Conservation (phyloP, 2,329 filamentous ascomycete genomes). For the Chaetomium strumarium region DNA sequence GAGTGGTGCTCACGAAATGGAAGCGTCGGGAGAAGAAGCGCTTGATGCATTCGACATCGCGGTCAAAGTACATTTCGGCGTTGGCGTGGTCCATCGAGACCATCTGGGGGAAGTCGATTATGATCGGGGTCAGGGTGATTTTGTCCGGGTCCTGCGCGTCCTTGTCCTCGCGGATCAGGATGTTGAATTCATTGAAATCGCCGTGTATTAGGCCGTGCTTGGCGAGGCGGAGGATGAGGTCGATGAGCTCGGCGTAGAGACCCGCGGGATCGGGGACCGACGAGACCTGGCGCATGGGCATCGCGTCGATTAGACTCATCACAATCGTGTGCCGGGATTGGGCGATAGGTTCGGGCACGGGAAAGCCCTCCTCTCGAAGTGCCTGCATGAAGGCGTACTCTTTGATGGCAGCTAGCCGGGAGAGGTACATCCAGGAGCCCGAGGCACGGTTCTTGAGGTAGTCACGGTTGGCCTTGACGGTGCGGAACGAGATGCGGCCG, state of each 20-base stretch:
- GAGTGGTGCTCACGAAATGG: constrained; percentile 74
- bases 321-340: constrained; percentile 94
- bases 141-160: constrained; percentile 18
- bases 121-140: constrained; percentile 63
- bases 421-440: constrained; percentile 98
- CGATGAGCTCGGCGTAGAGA: constrained; percentile 89
- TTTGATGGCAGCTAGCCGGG: constrained; percentile 83
- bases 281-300: constrained; percentile 83
- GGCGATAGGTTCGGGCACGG: constrained; percentile 79
- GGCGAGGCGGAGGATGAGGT: constrained; percentile 76
- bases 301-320: constrained; percentile 90
- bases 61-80: constrained; percentile 95
- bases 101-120: constrained; percentile 99
- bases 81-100: constrained; percentile 90
- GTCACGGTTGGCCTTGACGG: constrained; percentile 91
- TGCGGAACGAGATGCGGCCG: constrained; percentile 92
- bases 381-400: constrained; percentile 94
- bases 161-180: constrained; percentile 75
- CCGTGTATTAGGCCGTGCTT: constrained; percentile 89
- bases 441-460: constrained; percentile 73
- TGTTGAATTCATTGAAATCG: constrained; percentile 99
- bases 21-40: constrained; percentile 87
- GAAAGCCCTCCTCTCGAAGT: constrained; percentile 75
- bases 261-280: constrained; percentile 73
- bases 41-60: constrained; percentile 93